Conservation (phyloP, 2,329 filamentous ascomycete species). For the Teratosphaeria epicoccoides region DNA sequence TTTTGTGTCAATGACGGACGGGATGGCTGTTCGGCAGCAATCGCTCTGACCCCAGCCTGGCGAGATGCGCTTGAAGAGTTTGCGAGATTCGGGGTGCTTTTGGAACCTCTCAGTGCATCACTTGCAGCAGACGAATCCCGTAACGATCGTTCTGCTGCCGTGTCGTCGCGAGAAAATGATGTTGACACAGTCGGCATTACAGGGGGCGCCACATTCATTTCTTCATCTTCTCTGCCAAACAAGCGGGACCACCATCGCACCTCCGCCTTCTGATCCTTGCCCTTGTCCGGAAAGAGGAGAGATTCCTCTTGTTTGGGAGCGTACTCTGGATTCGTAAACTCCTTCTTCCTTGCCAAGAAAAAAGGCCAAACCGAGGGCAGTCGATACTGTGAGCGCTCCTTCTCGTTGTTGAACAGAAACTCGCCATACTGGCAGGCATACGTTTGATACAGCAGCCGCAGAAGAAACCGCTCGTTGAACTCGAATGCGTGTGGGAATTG, state of each 20-base stretch:
- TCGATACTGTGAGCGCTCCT: constrained; percentile 53
- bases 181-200: background rate
- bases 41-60: background rate
- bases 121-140: background rate
- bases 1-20: constrained; percentile 4
- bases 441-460: constrained; percentile 80
- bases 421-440: constrained; percentile 96
- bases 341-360: constrained; percentile 67
- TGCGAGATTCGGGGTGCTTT: constrained; percentile 1
- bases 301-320: constrained; percentile 67
- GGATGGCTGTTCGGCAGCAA: background rate
- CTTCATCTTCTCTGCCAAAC: constrained; percentile 75
- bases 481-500: constrained; percentile 87
- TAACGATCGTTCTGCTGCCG: constrained; percentile 1
- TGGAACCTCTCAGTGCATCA: constrained; percentile 1
- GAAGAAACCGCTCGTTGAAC: constrained; percentile 88
- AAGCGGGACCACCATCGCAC: constrained; percentile 90
- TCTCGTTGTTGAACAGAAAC: constrained; percentile 91
- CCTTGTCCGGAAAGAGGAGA: constrained; percentile 61
- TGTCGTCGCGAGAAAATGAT: background rate
- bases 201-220: constrained; percentile 60
- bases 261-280: constrained; percentile 38
- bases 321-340: constrained; percentile 77
- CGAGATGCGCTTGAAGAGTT: background rate
- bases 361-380: constrained; percentile 94